A percentile compares a stretch with the other conserved stretches of the same genome.
phyloP scores from a whole-genome alignment of 495 filamentous ascomycete genomes.

The Penicillium antarcticum region DNA sequence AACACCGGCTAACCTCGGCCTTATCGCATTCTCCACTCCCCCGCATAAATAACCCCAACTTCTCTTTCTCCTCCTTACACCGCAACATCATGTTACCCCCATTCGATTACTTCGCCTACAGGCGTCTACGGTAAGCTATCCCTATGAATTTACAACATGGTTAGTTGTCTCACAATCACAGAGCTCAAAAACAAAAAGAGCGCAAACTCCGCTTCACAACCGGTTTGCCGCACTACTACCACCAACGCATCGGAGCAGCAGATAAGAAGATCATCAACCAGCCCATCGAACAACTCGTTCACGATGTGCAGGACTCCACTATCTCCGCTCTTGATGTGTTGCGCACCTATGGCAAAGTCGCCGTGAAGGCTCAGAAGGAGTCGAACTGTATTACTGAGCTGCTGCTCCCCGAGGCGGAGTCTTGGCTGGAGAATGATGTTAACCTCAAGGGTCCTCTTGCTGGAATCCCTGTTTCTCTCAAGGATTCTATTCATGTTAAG shows the following conservation, averaged over 20 bases:
- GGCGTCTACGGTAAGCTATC: slow-evolving; percentile 46
- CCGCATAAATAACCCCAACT: slow-evolving; percentile 18
- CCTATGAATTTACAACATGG: neutral
- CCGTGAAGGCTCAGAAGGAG: slow-evolving; percentile 76
- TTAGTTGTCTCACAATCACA: slow-evolving; percentile 28
- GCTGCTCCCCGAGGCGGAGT: slow-evolving; percentile 73
- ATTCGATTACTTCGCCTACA: slow-evolving; percentile 59
- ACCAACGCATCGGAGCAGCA: slow-evolving; percentile 51
- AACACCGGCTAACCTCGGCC: slow-evolving; percentile 3
- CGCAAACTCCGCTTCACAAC: slow-evolving; percentile 62
- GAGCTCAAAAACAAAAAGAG: slow-evolving; percentile 75
- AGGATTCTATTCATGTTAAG: slow-evolving; percentile 80
- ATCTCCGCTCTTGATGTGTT: slow-evolving; percentile 71
- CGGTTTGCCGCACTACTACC: slow-evolving; percentile 63
- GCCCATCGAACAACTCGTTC: slow-evolving; percentile 74
- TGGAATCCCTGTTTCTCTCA: slow-evolving; percentile 84
- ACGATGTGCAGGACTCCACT: slow-evolving; percentile 67
- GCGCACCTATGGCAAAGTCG: slow-evolving; percentile 84
- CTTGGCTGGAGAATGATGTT: slow-evolving; percentile 66
- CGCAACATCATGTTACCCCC: slow-evolving; percentile 48
- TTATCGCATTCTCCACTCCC: slow-evolving; percentile 24
- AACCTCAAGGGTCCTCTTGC: slow-evolving; percentile 83
- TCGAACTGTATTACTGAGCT: slow-evolving; percentile 94
- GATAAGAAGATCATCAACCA: slow-evolving; percentile 68
- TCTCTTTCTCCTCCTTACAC: neutral